Percentiles rank a stretch among this genome's conserved stretches.
Evolutionary conservation across 2,329 filamentous ascomycete species (phyloP).

Genomic region (Pseudogymnoascus destructans): DNA sequence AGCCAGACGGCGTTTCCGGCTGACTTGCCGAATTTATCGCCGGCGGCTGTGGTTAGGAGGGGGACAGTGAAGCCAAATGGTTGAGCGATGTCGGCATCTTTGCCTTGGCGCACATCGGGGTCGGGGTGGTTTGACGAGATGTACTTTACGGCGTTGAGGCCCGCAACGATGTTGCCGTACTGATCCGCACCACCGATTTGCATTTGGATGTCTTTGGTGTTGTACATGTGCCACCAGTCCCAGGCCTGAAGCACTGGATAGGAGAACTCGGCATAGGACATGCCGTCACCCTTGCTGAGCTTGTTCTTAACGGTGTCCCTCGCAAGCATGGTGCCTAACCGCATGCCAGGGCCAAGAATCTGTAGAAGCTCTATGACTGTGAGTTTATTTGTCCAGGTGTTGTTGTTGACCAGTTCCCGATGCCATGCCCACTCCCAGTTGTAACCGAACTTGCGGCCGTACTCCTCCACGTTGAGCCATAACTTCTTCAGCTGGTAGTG

Average conservation of each 20-base stretch:
- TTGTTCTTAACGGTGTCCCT: constrained; percentile 81
- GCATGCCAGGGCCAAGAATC: constrained; percentile 57
- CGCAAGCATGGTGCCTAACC: constrained; percentile 75
- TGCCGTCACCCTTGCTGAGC: constrained; percentile 73
- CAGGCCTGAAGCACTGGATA: constrained; percentile 91
- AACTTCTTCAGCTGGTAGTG: constrained; percentile 58
- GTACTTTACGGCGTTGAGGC: constrained; percentile 71
- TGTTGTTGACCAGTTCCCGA: constrained; percentile 66
- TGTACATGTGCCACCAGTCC: constrained; percentile 89
- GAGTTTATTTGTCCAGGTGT: constrained; percentile 63
- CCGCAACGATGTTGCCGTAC: constrained; percentile 88
- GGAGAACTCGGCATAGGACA: constrained; percentile 86
- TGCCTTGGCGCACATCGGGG: constrained; percentile 30
- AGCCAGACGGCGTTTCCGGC: constrained; percentile 92
- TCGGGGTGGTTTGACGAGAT: constrained; percentile 47
- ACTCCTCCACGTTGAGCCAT: constrained; percentile 58
- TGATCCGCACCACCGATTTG: constrained; percentile 95
- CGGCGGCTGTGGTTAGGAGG: constrained; percentile 70
- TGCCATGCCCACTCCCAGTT: constrained; percentile 53
- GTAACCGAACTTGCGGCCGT: constrained; percentile 54
- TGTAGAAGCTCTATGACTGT: constrained; percentile 63
- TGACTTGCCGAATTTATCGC: constrained; percentile 88
- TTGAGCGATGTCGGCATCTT: constrained; percentile 27
- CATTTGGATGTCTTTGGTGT: constrained; percentile 54
- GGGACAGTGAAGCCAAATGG: constrained; percentile 86